Conservation (phyloP, 2,329 filamentous ascomycete genomes). For the Hypomyces rosellus region DNA sequence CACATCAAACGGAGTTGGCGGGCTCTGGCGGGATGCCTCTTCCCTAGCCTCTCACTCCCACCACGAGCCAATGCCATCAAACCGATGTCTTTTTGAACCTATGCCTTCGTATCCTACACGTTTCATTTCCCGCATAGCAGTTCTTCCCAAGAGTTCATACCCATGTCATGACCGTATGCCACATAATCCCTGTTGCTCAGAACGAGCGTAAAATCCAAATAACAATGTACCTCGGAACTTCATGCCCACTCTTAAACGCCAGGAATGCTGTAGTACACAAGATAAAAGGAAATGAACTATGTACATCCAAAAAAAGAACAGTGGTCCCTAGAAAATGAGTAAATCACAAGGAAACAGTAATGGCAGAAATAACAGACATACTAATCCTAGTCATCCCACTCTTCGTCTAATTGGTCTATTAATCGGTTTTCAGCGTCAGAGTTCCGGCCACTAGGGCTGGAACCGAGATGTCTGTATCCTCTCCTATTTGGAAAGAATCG, state of each 20-base stretch:
- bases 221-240: background rate
- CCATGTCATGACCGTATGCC: background rate
- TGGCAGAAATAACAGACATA: constrained; percentile 5
- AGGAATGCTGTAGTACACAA: constrained; percentile 15
- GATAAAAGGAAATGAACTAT: background rate
- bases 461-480: constrained; percentile 61
- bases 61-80: too few relatives aligned
- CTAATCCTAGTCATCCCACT: constrained; percentile 71
- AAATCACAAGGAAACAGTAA: constrained; percentile 8
- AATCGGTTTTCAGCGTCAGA: constrained; percentile 84
- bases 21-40: too few relatives aligned
- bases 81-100: too few relatives aligned
- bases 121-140: too few relatives aligned
- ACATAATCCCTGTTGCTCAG: constrained; percentile 1
- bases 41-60: too few relatives aligned
- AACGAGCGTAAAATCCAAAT: background rate
- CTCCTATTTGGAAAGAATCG: constrained; percentile 57
- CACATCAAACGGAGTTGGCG: too few relatives aligned
- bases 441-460: constrained; percentile 44
- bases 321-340: constrained; percentile 7
- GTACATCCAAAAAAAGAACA: constrained; percentile 3
- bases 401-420: constrained; percentile 93
- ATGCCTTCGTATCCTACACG: too few relatives aligned
- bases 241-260: constrained; percentile 7
- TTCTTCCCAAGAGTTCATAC: background rate